Conservation (phyloP, 2,329 filamentous ascomycete genomes). For the Ophiostoma ips region DNA sequence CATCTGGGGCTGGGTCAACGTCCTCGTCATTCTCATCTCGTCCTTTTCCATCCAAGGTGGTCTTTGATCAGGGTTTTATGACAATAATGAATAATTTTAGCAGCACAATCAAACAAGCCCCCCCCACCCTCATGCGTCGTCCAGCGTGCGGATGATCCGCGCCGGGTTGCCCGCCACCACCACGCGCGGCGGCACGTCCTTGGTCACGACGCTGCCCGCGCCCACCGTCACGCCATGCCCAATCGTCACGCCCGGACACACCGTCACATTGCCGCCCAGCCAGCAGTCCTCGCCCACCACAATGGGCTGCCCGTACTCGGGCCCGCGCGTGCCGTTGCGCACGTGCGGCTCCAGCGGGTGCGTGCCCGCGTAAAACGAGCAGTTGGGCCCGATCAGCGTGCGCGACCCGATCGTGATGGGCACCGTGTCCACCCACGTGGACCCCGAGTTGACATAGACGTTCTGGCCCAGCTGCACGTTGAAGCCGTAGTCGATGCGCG, state of each 20-base stretch:
- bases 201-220: conserved; percentile 74
- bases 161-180: conserved; percentile 57
- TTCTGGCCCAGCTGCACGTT: conserved; percentile 57
- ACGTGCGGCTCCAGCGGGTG: conserved; percentile 66
- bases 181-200: conserved; percentile 50
- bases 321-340: conserved; percentile 60
- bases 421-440: conserved; percentile 64
- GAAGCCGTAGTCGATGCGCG: conserved; percentile 64
- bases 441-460: conserved; percentile 64
- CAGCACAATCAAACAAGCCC: too few relatives aligned
- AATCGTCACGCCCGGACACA: conserved; percentile 66
- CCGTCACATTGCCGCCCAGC: conserved; percentile 57
- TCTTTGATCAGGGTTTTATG: conserved; percentile 35
- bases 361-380: conserved; percentile 58
- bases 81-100: too few relatives aligned
- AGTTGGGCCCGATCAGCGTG: conserved; percentile 67
- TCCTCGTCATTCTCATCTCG: conserved; percentile 68
- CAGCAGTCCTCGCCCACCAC: conserved; percentile 69
- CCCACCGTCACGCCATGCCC: conserved; percentile 62
- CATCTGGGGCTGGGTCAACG: conserved; percentile 74
- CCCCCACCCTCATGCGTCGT: too few relatives aligned
- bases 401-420: conserved; percentile 60
- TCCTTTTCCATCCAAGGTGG: conserved; percentile 90
- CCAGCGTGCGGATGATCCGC: conserved; percentile 33
- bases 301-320: conserved; percentile 61